These are phyloP conservation scores for Tolypocladium paradoxum DNA, from an alignment of 2,329 filamentous ascomycete species.

Conservation along the genomic window DNA sequence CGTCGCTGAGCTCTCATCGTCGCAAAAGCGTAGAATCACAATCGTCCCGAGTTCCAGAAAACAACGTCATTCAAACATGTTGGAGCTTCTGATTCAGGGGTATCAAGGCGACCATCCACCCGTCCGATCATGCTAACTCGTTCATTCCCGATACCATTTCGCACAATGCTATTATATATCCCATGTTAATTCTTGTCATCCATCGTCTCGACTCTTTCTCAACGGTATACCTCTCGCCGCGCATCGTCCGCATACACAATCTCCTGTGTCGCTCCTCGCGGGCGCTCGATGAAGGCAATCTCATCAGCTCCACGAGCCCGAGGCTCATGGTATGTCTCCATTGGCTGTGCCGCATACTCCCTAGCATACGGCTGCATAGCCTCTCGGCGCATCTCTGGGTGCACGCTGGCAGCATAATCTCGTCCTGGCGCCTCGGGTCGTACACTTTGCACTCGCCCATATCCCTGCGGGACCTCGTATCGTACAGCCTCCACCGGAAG, in stretches of 20 bases:
- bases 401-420: conserved; percentile 17
- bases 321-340: background rate
- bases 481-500: conserved; percentile 38
- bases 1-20: background rate
- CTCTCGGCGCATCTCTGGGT: conserved; percentile 17
- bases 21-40: background rate
- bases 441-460: conserved; percentile 32
- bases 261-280: conserved; percentile 29
- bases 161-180: background rate
- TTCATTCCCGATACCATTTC: no score
- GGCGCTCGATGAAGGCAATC: conserved; percentile 33
- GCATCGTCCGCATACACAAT: conserved; percentile 34
- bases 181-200: background rate
- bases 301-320: conserved; percentile 21
- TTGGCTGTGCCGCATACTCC: conserved; percentile 17
- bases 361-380: conserved; percentile 20
- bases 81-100: background rate
- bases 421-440: conserved; percentile 22
- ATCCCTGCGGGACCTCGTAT: conserved; percentile 30
- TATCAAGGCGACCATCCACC: background rate
- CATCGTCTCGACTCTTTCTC: background rate
- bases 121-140: background rate
- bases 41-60: background rate
- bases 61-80: background rate
- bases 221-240: conserved; percentile 25